phyloP scores from a whole-genome alignment of 768 basidiomycete genomes.

The Hydnum rufescens region DNA sequence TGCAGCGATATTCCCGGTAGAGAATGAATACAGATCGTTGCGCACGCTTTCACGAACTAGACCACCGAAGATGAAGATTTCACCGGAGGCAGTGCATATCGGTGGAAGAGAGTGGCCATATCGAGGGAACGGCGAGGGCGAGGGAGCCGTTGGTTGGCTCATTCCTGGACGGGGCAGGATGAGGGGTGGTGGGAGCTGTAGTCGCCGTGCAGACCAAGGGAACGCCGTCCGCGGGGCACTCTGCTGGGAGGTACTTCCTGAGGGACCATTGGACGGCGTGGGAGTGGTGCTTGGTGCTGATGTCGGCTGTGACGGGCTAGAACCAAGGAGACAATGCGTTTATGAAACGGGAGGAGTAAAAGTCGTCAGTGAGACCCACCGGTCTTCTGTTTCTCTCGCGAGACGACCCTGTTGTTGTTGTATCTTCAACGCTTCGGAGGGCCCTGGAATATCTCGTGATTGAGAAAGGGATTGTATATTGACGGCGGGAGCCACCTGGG shows the following conservation, averaged over 20 bases:
- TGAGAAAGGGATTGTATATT: conserved; percentile 8
- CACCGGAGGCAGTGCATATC: conserved; percentile 54
- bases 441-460: conserved; percentile 15
- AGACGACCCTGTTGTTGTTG: conserved; percentile 13
- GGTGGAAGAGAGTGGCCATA: conserved; percentile 89
- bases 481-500: conserved; percentile 16
- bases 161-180: conserved; percentile 43
- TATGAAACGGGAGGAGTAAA: background rate
- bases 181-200: conserved; percentile 47
- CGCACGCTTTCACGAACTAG: conserved; percentile 76
- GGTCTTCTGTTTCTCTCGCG: conserved; percentile 3
- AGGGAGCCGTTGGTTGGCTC: conserved; percentile 42
- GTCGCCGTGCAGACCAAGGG: conserved; percentile 67
- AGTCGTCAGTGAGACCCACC: background rate
- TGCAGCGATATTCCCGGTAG: conserved; percentile 56
- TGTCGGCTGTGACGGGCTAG: background rate
- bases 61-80: conserved; percentile 92
- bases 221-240: too few species aligned
- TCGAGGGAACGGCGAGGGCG: conserved; percentile 82
- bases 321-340: background rate
- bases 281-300: background rate
- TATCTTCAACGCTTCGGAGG: conserved; percentile 20
- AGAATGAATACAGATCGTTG: conserved; percentile 89
- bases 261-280: background rate
- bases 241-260: background rate